Conservation (phyloP, 1,139 yeast species). For the Hemisphaericaspora xylanilytica region DNA sequence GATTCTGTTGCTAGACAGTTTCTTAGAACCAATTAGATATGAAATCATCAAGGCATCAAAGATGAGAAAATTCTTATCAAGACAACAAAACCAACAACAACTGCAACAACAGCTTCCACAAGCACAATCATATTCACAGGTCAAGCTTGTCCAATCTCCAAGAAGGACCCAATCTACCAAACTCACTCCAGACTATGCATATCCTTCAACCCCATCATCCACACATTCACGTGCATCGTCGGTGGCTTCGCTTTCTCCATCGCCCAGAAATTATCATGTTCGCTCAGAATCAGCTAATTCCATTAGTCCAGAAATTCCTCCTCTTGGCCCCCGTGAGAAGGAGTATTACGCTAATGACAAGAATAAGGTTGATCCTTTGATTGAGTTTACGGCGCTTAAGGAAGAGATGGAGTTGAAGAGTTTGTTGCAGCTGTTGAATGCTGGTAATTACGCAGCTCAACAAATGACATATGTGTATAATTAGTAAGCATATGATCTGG, state of each 20-base stretch:
- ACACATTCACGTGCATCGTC: conserved; percentile 12
- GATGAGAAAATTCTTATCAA: conserved; percentile 34
- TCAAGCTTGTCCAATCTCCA: conserved; percentile 1
- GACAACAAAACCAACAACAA: conserved; percentile 21
- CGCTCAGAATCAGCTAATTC: conserved; percentile 9
- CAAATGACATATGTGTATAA: conserved; percentile 7
- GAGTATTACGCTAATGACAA: neutral
- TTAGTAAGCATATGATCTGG: neutral
- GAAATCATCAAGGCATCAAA: conserved; percentile 48
- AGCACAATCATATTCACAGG: conserved; percentile 7
- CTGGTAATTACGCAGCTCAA: conserved; percentile 6
- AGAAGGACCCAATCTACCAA: neutral
- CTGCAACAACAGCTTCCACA: conserved; percentile 11
- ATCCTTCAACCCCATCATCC: conserved; percentile 11
- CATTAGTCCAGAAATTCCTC: conserved; percentile 6
- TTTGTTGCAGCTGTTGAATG: conserved; percentile 27
- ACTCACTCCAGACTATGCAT: conserved; percentile 1
- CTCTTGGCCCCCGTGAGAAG: neutral
- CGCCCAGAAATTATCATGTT: conserved; percentile 6
- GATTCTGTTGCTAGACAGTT: conserved; percentile 43
- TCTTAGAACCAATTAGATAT: conserved; percentile 61
- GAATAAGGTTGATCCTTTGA: conserved; percentile 34
- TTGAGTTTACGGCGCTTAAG: conserved; percentile 41
- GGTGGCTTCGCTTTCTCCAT: conserved; percentile 8
- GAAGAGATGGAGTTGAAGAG: conserved; percentile 41